Conservation (phyloP, 257 asterid species). For the Leptodermis oblonga region DNA sequence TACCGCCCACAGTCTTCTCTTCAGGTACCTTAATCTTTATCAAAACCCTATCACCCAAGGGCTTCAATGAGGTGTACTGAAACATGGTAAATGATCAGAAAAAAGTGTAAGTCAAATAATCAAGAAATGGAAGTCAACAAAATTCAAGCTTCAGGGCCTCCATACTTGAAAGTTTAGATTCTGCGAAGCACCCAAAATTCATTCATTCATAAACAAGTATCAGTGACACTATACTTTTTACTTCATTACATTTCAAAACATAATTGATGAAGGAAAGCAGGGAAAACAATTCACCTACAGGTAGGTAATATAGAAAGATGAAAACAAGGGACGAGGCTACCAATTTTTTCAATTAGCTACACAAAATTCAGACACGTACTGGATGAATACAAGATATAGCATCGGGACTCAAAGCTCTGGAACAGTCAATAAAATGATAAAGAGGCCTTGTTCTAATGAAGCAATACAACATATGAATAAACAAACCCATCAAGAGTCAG, state of each 20-base stretch:
- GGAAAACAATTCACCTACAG: not conserved
- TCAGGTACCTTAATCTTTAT: conserved; percentile 74
- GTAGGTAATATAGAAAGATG: too few relatives aligned
- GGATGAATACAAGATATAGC: not conserved
- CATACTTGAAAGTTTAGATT: not conserved
- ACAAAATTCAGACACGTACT: not conserved
- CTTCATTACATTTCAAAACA: not conserved
- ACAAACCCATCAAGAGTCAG: not conserved
- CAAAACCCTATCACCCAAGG: conserved; percentile 89
- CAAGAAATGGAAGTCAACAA: not conserved
- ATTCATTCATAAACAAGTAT: not conserved
- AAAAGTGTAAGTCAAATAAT: not conserved
- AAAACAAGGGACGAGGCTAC: too few relatives aligned
- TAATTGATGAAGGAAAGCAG: not conserved
- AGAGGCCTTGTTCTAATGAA: not conserved
- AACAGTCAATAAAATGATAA: not conserved
- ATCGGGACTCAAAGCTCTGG: not conserved
- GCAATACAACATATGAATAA: not conserved
- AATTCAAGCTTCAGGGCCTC: not conserved
- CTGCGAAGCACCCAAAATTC: too few relatives aligned
- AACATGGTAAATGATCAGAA: conserved; percentile 17
- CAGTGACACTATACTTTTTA: not conserved
- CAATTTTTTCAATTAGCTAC: not conserved
- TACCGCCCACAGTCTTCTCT: conserved; percentile 90
- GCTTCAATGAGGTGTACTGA: conserved; percentile 92